Base-by-base conservation (phyloP, 805 yeast species). In the Spathaspora boniae region DNA sequence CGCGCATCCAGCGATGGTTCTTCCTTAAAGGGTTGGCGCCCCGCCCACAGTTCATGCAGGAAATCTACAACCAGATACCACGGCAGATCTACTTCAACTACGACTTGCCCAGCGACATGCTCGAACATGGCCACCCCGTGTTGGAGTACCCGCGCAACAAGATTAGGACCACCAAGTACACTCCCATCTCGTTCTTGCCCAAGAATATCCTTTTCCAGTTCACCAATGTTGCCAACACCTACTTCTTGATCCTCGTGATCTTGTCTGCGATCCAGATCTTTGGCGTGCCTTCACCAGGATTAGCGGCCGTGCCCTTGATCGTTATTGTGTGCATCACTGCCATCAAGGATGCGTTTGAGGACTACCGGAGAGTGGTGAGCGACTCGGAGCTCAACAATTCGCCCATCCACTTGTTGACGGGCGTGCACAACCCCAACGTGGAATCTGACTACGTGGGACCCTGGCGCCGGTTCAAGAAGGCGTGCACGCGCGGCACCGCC, bases 251-350 rank as follows among this genome's bases (percentile, higher is more conserved):
- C 14, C 60, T 76, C 48, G 71, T 73, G 38, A 74, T 78, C 21
- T 54, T 78, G 43, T 82, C 82, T 9, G 64, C 67, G 5, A 80
- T 81, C 56, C 68, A 77, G 42, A 76, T 84, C 30, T 84, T 84
- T 53, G 94, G 94, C 31, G 88, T 82, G 15, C 69, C 75, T 21
- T 68, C 68, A 40, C 88, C 93, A 1, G 91, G 78, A 2, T 63
- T 84, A 50, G 82, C 84, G 15, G 85, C 88, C 2, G 89, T 83
- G 22, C 94, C 94, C 3, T 73, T 84, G 53, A 81, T 83, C 54
- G 89, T 84, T 37, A 83, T 84, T 64, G 88, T 84, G 14, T 66
- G 70, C 36, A 64, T 84, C 44, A 84, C 93, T 2, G 89, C 87
- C 4, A 53, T 80, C 43, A 81, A 82, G 50, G 93, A 85, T 58